A percentile compares a stretch with the other conserved stretches of the same genome.
Evolutionary conservation across 2,329 filamentous ascomycete species (phyloP).

Genomic region (Amesomyces nigricolor): DNA sequence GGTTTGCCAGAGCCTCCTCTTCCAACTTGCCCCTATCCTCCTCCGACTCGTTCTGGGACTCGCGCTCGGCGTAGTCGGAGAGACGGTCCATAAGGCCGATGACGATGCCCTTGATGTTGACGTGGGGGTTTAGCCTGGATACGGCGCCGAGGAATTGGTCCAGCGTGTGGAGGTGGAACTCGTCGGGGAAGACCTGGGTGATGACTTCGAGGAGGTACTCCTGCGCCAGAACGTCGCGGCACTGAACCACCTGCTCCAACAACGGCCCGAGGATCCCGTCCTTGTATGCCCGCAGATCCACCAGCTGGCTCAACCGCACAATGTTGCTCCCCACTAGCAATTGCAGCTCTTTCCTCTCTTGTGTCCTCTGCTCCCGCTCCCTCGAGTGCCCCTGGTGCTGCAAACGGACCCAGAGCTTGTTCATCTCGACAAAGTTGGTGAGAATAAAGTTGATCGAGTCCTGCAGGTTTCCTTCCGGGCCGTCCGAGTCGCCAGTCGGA

Average conservation of each 20-base stretch:
- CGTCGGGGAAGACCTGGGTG: constrained; percentile 97
- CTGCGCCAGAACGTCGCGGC: constrained; percentile 91
- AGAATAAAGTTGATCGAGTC: constrained; percentile 97
- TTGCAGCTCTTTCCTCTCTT: constrained; percentile 92
- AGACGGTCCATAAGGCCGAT: constrained; percentile 96
- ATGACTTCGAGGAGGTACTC: constrained; percentile 98
- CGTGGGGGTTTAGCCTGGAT: constrained; percentile 86
- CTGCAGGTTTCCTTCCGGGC: constrained; percentile 89
- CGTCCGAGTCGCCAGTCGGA: constrained; percentile 75
- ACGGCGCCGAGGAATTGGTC: constrained; percentile 94
- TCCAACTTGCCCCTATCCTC: constrained; percentile 73
- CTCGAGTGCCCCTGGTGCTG: constrained; percentile 97
- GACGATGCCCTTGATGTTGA: constrained; percentile 96
- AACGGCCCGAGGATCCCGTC: constrained; percentile 81
- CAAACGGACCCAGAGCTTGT: constrained; percentile 96
- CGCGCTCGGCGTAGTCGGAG: constrained; percentile 88
- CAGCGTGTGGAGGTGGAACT: constrained; percentile 94
- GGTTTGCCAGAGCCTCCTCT: constrained; percentile 70
- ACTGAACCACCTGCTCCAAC: constrained; percentile 95
- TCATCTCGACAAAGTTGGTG: constrained; percentile 99
- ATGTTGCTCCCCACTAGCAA: constrained; percentile 94
- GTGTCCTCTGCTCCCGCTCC: constrained; percentile 86
- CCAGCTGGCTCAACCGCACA: constrained; percentile 87
- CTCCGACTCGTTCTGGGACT: constrained; percentile 64
- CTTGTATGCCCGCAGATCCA: constrained; percentile 93